Evolutionary conservation across 495 filamentous ascomycete species (phyloP), one percentile per base, ranked within the genome.

Genomic region (Aspergillus funiculosus): DNA sequence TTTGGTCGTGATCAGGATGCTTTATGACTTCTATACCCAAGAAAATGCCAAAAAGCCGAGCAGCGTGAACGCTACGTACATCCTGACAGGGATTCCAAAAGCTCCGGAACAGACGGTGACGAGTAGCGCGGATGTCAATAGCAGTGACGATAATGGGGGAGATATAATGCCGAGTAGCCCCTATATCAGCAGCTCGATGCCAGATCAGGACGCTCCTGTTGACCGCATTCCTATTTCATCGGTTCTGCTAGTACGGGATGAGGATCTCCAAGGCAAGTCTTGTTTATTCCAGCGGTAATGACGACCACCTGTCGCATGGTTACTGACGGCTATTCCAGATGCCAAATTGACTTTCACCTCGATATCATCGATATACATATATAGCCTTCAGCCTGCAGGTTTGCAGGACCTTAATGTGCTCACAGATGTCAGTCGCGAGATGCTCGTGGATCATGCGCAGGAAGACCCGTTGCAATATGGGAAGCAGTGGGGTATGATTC

Each of bases 61-160:
- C 9, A 78, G 74, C 26, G 74, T 97, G 28, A 81, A 90, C 67
- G 91, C 92, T 43, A 95, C 88, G 13, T 98, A 95, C 60, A 66
- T 97, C 35, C 57, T 97, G 18, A 81, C 82, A 43, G 92, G 92
- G 15, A 60, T 68, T 28, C 74, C 69, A 27, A 67, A 58, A 27
- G 24, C 50, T 3, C 40, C 48, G n/a, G 44, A 76, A 59, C 57
- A 52, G 25, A 46, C 46, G 38, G 48, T 58, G 45, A 52, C 48
- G 39, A 74, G 72, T 36, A 62, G 47, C 18, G 56, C 39, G 26
- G 47, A 56, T 53, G 54, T 39, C 34, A 57, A 51, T 14, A 30
- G 27, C 0, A 56, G 58, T 36, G 72, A 65, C 32, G 64, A 75
- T 44, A 78, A 80, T 48, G 82, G 76, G n/a, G 85, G 94, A 57